Evolutionary conservation across 768 basidiomycete genomes (phyloP), one percentile per base, ranked within the genome.

Genomic region (Pisolithus sp.): DNA sequence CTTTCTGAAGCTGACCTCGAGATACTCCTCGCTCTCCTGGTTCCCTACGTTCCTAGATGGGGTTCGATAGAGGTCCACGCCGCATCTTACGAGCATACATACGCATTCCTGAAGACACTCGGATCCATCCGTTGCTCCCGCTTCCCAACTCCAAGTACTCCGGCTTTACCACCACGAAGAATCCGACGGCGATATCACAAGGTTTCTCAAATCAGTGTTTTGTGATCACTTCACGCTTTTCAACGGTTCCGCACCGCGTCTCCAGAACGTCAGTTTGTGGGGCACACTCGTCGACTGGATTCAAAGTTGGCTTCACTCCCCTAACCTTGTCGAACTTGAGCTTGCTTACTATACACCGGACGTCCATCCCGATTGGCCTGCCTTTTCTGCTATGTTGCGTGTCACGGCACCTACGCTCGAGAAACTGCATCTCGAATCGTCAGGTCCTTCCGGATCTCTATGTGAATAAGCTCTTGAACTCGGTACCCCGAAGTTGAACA

Each of bases 281-380:
- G 86, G 85, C 37, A 81, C 86, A 5, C 86, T 86, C 54, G 64
- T 89, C 31, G 75, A 82, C 51, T 89, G 87, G 87, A 70, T 74
- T 28, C 68, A 71, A 31, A 69, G 74, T 15, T 61, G 73, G 20
- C 54, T 67, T 26, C 28, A 51, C 7, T 56, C 61, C 3, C 61
- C 62, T 2, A 58, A 54, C 7, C 67, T 89, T 24, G 60, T 57
- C 21, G 73, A 78, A 17, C 62, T 89, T 21, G 78, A 84, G 57
- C 69, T 89, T 39, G 77, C 80, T 0, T 86, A 77, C 67, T 85
- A 86, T 57, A 64, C 75, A 8, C 71, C 75, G 26, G 79, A 85
- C 59, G 83, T 82, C 12, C 78, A 84, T 12, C 87, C 85, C 2
- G 73, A 76, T 4, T 85, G 76, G 65, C 53, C 59, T 9, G 72